These are phyloP conservation scores for Mychonastes homosphaera DNA, from an alignment of 139 green algal species.

Conservation along the genomic window DNA sequence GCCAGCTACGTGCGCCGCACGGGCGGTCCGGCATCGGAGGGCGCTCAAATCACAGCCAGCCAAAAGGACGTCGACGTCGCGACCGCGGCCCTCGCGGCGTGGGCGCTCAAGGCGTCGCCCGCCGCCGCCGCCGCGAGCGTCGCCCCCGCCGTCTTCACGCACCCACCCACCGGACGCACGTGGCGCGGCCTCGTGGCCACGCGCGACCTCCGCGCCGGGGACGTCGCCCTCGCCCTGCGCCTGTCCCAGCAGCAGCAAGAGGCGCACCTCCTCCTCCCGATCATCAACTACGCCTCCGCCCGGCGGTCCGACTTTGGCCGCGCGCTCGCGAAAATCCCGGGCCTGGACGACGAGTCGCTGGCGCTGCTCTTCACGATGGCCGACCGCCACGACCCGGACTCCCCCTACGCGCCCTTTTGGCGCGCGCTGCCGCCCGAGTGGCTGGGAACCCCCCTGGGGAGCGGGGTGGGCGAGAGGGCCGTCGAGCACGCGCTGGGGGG, in stretches of 20 bases:
- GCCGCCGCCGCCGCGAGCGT: neutral
- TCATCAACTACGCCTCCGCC: constrained; percentile 48
- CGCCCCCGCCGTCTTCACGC: constrained; percentile 10
- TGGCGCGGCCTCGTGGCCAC: constrained; percentile 33
- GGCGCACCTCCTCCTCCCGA: too few species aligned
- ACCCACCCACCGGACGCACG: too few species aligned
- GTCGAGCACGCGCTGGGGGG: constrained; percentile 24
- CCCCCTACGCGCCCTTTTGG: constrained; percentile 34
- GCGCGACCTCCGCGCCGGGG: constrained; percentile 25
- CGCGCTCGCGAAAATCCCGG: constrained; percentile 31
- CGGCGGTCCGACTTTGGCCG: constrained; percentile 27
- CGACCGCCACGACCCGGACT: constrained; percentile 41
- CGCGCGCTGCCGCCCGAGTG: constrained; percentile 23
- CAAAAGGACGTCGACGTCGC: too few species aligned
- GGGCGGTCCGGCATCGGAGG: neutral
- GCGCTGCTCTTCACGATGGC: constrained; percentile 58
- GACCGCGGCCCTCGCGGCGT: neutral
- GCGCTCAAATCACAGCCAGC: too few species aligned
- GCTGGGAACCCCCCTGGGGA: neutral
- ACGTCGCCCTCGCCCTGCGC: constrained; percentile 31
- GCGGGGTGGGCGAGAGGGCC: constrained; percentile 24
- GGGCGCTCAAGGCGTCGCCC: constrained; percentile 8
- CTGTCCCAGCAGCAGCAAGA: constrained; percentile 3
- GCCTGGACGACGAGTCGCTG: constrained; percentile 36
- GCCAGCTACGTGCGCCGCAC: constrained; percentile 1